Percentiles rank a stretch among this genome's conserved stretches.
phyloP scores from a whole-genome alignment of 2,329 filamentous ascomycete genomes.

The Lasiodiplodia gonubiensis region DNA sequence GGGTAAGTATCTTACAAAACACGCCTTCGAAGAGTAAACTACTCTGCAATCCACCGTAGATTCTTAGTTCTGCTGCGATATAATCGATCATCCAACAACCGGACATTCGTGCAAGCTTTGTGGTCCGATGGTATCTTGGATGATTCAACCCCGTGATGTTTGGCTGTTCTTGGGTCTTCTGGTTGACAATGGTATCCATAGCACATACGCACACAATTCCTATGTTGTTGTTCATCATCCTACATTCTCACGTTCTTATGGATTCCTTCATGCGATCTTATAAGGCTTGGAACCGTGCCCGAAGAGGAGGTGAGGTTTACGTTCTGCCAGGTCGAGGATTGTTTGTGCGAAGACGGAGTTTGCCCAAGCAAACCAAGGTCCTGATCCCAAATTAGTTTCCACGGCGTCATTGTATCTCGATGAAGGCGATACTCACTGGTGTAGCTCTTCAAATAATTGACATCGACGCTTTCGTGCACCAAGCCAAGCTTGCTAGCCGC shows the following conservation, averaged over 20 bases:
- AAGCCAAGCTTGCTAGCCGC: constrained; percentile 77
- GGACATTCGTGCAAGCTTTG: background rate
- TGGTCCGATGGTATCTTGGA: background rate
- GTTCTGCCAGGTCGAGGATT: constrained; percentile 83
- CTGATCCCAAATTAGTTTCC: constrained; percentile 39
- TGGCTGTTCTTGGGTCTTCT: background rate
- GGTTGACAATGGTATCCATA: background rate
- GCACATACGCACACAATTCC: background rate
- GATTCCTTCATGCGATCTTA: constrained; percentile 39
- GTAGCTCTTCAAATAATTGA: constrained; percentile 71
- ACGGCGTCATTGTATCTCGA: background rate
- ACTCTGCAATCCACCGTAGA: background rate
- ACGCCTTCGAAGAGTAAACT: background rate
- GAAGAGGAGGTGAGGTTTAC: constrained; percentile 89
- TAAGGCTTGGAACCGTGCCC: constrained; percentile 67
- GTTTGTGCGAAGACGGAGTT: constrained; percentile 96
- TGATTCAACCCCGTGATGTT: background rate
- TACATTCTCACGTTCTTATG: background rate
- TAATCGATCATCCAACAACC: background rate
- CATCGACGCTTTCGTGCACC: constrained; percentile 90
- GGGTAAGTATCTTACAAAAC: background rate
- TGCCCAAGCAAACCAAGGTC: constrained; percentile 96
- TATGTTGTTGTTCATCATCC: background rate
- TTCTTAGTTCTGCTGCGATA: background rate
- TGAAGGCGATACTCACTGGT: constrained; percentile 64